These are phyloP conservation scores for Blastocystis hominis DNA, from an alignment of 352 stramenopile genomes.

Conservation along the genomic window DNA sequence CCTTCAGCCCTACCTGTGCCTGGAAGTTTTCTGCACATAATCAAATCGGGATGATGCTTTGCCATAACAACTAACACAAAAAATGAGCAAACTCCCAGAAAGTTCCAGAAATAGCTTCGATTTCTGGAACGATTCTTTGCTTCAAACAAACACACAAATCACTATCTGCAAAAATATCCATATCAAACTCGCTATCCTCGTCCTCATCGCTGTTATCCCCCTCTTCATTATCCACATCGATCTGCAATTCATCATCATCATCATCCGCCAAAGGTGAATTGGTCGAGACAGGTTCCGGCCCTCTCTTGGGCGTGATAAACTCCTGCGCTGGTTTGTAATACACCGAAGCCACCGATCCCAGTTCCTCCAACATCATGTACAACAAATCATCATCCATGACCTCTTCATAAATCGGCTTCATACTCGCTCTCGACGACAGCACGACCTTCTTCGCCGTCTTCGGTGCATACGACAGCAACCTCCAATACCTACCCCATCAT, in stretches of 20 bases:
- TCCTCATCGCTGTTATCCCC: neutral
- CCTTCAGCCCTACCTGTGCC: conserved; percentile 74
- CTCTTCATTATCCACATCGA: neutral
- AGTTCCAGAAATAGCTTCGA: neutral
- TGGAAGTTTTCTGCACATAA: conserved; percentile 99
- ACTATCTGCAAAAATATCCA: conserved; percentile 7
- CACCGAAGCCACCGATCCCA: conserved; percentile 89
- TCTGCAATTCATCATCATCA: neutral
- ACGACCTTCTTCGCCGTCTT: conserved; percentile 93
- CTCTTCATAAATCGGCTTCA: conserved; percentile 66
- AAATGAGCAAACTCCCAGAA: conserved; percentile 4
- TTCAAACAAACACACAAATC: neutral
- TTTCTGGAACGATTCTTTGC: too few relatives aligned
- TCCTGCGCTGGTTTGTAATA: conserved; percentile 89
- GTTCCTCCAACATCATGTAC: conserved; percentile 87
- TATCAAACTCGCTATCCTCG: neutral
- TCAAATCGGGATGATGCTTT: conserved; percentile 97
- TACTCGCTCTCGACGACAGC: conserved; percentile 90
- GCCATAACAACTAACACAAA: conserved; percentile 71
- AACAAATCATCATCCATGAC: conserved; percentile 79
- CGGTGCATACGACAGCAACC: conserved; percentile 87
- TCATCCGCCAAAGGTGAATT: conserved; percentile 12
- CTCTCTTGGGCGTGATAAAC: conserved; percentile 70
- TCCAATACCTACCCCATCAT: conserved; percentile 85
- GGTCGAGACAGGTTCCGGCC: conserved; percentile 57